phyloP scores from a whole-genome alignment of 2,329 filamentous ascomycete genomes.

The Ilyonectria destructans region DNA sequence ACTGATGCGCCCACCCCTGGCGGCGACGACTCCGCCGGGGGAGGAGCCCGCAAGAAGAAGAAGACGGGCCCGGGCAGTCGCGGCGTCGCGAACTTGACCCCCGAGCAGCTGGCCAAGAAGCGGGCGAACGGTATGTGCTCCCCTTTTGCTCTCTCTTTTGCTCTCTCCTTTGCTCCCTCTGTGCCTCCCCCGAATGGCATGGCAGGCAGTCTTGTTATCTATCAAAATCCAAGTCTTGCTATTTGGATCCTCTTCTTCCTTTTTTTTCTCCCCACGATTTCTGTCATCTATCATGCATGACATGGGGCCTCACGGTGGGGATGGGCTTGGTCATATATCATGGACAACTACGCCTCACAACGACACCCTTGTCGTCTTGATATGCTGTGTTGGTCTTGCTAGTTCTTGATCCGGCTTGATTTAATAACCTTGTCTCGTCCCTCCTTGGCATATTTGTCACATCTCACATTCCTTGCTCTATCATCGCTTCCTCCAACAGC shows the following conservation, averaged over 20 bases:
- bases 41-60: conserved; percentile 60
- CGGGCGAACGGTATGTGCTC: conserved; percentile 68
- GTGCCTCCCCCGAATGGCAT: neutral
- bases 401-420: neutral
- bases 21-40: conserved; percentile 40
- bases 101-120: conserved; percentile 82
- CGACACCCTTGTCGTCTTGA: neutral
- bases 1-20: conserved; percentile 41
- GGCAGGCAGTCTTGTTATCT: neutral
- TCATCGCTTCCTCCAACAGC: conserved; percentile 3
- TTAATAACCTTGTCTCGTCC: neutral
- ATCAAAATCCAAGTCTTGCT: neutral
- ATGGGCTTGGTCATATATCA: neutral
- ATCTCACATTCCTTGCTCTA: conserved; percentile 11
- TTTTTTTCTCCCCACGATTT: neutral
- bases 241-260: neutral
- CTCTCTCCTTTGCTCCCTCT: conserved; percentile 1
- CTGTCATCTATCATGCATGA: neutral
- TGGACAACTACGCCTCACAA: neutral
- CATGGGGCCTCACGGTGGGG: neutral
- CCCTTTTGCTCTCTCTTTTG: neutral
- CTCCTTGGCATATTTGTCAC: neutral
- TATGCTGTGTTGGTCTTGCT: neutral
- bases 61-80: conserved; percentile 63
- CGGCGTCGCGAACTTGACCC: conserved; percentile 76